A percentile compares a stretch with the other conserved stretches of the same genome.
These are phyloP conservation scores for Pseudomicrostroma phylloplanum DNA, from an alignment of 1,284 basidiomycete species.

Conservation along the genomic window DNA sequence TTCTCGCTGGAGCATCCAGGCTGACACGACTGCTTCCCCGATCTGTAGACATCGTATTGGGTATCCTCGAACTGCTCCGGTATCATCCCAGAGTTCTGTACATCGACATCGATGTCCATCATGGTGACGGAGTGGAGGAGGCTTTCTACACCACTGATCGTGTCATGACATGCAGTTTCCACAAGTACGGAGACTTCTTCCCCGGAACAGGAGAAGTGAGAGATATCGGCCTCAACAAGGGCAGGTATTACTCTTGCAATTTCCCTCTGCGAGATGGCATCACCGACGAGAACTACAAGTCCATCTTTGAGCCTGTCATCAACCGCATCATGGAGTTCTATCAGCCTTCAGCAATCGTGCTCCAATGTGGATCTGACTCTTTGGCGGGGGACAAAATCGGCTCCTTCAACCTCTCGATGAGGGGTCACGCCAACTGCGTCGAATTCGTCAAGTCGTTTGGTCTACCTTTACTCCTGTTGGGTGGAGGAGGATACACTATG, in stretches of 20 bases:
- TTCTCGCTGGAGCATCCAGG: neutral
- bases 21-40: neutral
- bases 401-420: constrained; percentile 93
- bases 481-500: constrained; percentile 98
- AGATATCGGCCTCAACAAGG: constrained; percentile 82
- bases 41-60: constrained; percentile 80
- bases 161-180: constrained; percentile 97
- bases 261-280: constrained; percentile 94
- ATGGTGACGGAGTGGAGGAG: constrained; percentile 98
- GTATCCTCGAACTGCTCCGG: constrained; percentile 86
- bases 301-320: constrained; percentile 93
- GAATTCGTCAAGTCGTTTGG: constrained; percentile 95
- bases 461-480: constrained; percentile 82
- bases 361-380: constrained; percentile 98
- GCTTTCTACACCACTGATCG: constrained; percentile 98
- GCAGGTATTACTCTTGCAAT: constrained; percentile 71
- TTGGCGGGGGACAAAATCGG: constrained; percentile 94
- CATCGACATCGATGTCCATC: constrained; percentile 98
- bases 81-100: constrained; percentile 94
- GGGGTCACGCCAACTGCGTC: constrained; percentile 93
- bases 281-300: constrained; percentile 89
- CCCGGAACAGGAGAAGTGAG: constrained; percentile 94
- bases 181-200: constrained; percentile 99
- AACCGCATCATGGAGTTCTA: constrained; percentile 91
- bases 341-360: constrained; percentile 87